Evolutionary conservation across 306 rosid genomes (phyloP).

Genomic region (Vigna angularis): DNA sequence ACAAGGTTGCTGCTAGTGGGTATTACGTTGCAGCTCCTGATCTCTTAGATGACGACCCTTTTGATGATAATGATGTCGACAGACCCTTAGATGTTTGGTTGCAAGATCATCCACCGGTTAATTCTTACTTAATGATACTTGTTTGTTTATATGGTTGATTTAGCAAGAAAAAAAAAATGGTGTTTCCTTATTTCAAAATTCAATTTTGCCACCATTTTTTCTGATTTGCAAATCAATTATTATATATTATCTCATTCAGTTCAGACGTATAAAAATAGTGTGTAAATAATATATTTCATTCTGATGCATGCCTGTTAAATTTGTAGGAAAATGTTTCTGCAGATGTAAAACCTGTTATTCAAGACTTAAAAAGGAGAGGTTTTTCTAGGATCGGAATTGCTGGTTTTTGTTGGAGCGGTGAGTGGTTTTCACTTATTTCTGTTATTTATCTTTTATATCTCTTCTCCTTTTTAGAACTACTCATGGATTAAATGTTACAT

Average conservation of each 20-base stretch:
- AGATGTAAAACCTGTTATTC: constrained; percentile 58
- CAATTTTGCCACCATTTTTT: too few species aligned
- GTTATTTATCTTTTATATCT: neutral
- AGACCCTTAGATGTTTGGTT: constrained; percentile 65
- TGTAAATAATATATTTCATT: constrained; percentile 18
- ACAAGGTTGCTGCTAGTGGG: constrained; percentile 72
- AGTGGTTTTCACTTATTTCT: constrained; percentile 37
- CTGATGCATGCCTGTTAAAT: neutral
- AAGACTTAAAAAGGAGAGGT: constrained; percentile 60
- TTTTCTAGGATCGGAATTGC: constrained; percentile 64
- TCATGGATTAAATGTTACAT: too few species aligned
- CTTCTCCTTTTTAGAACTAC: neutral
- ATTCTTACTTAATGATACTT: constrained; percentile 26
- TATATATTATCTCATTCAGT: neutral
- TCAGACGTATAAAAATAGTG: neutral
- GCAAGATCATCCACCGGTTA: constrained; percentile 61
- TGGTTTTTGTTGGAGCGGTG: constrained; percentile 88
- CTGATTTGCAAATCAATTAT: too few species aligned
- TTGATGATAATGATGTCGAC: constrained; percentile 29
- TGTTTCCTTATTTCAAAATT: too few species aligned
- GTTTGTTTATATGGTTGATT: neutral
- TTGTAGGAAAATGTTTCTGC: constrained; percentile 63
- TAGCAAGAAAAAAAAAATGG: neutral
- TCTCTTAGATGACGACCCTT: constrained; percentile 68
- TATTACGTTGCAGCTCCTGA: constrained; percentile 72